Conservation (phyloP, 495 filamentous ascomycete genomes). For the Hypoxylon fragiforme region DNA sequence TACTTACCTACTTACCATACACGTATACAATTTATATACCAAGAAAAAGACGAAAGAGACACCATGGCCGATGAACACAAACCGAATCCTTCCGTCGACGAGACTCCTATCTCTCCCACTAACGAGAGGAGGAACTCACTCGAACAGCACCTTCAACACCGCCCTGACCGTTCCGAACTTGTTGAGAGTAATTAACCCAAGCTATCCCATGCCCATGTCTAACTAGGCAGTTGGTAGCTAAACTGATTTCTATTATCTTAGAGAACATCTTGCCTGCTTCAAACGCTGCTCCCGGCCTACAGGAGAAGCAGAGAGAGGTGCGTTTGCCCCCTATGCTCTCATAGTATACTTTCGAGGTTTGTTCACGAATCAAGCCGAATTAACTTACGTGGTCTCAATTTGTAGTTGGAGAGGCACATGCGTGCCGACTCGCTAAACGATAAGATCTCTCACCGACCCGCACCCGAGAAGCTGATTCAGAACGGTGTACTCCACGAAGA, state of each 20-base stretch:
- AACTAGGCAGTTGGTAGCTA: neutral
- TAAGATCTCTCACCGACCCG: conserved; percentile 73
- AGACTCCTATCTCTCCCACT: conserved; percentile 68
- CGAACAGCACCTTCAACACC: conserved; percentile 78
- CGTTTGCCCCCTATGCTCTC: conserved; percentile 10
- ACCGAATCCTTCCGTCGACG: conserved; percentile 49
- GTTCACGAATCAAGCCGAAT: neutral
- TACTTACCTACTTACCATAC: neutral
- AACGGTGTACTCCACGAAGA: conserved; percentile 75
- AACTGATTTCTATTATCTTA: conserved; percentile 11
- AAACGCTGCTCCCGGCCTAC: conserved; percentile 71
- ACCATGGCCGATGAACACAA: conserved; percentile 48
- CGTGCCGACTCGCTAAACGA: conserved; percentile 80
- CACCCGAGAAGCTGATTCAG: conserved; percentile 72
- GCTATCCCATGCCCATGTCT: conserved; percentile 1
- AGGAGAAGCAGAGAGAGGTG: conserved; percentile 73
- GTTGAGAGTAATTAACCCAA: conserved; percentile 68
- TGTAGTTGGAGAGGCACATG: conserved; percentile 78
- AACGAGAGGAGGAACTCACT: conserved; percentile 82
- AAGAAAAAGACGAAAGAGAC: neutral
- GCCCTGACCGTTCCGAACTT: conserved; percentile 79
- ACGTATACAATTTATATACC: no score
- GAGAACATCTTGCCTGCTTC: conserved; percentile 84
- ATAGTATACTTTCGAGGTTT: neutral
- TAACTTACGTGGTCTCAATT: neutral